Evolutionary conservation across 768 basidiomycete genomes (phyloP), one percentile per base, ranked within the genome.

Genomic region (Collybiopsis confluens): DNA sequence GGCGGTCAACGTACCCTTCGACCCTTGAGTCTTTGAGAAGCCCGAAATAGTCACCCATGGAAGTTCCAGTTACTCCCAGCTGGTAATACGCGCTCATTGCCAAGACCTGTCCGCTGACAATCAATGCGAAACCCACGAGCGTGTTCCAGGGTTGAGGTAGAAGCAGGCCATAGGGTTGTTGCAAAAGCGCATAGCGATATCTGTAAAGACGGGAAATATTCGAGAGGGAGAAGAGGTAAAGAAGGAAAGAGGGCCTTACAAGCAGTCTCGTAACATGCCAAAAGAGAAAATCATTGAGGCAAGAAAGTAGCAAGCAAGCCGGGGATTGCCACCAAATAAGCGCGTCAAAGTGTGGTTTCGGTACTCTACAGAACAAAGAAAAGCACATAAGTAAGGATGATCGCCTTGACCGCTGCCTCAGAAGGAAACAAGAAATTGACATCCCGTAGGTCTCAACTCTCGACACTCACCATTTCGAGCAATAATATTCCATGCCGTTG

Each of bases 401-500:
- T 1, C 3, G 5, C 28, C 18, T 9, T 18, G n/a, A 20, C 18
- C 45, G 26, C 18, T n/a, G 27, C 6, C 5, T 10, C 13, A 16
- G 16, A 4, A 52, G 6, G 40, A 13, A 15, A 5, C 10, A 18
- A 42, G 15, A 30, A 44, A 8, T 3, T 8, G 18, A 55, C 16
- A 40, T 21, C 30, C 28, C 11, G 38, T 43, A 18, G n/a, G n/a
- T n/a, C 44, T 30, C 46, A 35, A 57, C n/a, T 45, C 3, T n/a
- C 6, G 7, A 7, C 15, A 71, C 82, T 45, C 58, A 93, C 93
- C 93, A 72, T 95, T 92, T 53, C 85, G 86, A 23, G 96, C 96
- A 26, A 95, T 83, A 57, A 93, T 83, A 69, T 99, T 99, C 96
- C 96, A 99, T 55, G 88, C 93, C 1, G 85, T 84, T 0, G 96